Conservation (phyloP, 306 rosid species). For the Castanospermum australe region DNA sequence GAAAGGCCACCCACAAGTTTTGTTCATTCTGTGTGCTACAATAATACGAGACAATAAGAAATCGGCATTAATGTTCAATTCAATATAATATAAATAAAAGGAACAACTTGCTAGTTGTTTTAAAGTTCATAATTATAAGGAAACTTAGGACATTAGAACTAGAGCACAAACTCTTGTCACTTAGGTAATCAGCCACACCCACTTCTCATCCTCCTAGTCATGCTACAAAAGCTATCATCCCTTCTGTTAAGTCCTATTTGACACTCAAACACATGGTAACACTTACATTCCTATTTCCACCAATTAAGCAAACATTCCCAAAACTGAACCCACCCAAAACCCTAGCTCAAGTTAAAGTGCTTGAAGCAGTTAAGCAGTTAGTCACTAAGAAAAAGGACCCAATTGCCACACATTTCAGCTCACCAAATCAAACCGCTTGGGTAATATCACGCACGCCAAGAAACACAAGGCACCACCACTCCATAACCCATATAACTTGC, state of each 20-base stretch:
- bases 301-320: neutral
- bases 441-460: slow-evolving; percentile 64
- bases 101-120: neutral
- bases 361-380: neutral
- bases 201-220: slow-evolving; percentile 39
- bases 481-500: slow-evolving; percentile 32
- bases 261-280: neutral
- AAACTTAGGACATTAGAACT: slow-evolving; percentile 25
- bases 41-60: neutral
- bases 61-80: neutral
- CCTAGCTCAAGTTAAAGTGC: neutral
- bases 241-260: neutral
- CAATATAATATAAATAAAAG: neutral
- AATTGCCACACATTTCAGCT: slow-evolving; percentile 54
- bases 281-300: neutral
- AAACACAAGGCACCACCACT: slow-evolving; percentile 17
- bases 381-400: neutral
- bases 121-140: neutral
- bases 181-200: slow-evolving; percentile 61
- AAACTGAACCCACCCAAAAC: neutral
- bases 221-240: neutral
- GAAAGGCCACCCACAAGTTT: neutral
- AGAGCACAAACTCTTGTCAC: slow-evolving; percentile 13
- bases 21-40: neutral
- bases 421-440: slow-evolving; percentile 64